phyloP scores from a whole-genome alignment of 306 rosid species.

The Casuarina cunninghamiana region DNA sequence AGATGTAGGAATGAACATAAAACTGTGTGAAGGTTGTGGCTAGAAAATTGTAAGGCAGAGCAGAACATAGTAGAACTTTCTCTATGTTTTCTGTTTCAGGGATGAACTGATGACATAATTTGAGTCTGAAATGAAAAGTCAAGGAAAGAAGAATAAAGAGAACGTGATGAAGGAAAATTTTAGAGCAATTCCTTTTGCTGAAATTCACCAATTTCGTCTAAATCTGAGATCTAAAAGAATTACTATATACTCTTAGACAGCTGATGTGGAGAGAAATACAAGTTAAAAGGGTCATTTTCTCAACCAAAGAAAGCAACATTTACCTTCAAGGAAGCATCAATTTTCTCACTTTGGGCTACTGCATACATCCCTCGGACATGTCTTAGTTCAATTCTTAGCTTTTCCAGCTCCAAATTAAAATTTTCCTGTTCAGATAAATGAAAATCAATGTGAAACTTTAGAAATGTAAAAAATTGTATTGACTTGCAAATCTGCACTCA shows the following conservation, averaged over 20 bases:
- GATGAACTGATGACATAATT: background rate
- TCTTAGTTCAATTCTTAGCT: constrained; percentile 81
- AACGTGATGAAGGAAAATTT: background rate
- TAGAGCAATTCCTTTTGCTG: background rate
- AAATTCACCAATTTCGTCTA: background rate
- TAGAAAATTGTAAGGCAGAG: background rate
- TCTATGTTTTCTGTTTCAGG: background rate
- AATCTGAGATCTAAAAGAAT: constrained; percentile 4
- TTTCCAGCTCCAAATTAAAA: constrained; percentile 75
- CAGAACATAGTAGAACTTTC: background rate
- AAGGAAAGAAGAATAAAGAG: background rate
- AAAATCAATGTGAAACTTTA: constrained; percentile 7
- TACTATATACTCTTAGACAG: background rate
- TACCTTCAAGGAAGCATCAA: constrained; percentile 79
- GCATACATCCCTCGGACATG: constrained; percentile 89
- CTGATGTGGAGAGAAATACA: constrained; percentile 12
- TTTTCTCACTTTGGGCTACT: constrained; percentile 70
- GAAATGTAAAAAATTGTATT: background rate
- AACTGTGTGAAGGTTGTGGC: constrained; percentile 2
- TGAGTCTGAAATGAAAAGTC: background rate
- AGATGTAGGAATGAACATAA: background rate
- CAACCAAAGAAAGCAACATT: constrained; percentile 19
- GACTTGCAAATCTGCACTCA: background rate
- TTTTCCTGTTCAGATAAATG: constrained; percentile 52
- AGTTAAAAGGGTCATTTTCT: constrained; percentile 15